Base-by-base conservation (phyloP, 805 yeast species). In the Danielia reshetovae region DNA sequence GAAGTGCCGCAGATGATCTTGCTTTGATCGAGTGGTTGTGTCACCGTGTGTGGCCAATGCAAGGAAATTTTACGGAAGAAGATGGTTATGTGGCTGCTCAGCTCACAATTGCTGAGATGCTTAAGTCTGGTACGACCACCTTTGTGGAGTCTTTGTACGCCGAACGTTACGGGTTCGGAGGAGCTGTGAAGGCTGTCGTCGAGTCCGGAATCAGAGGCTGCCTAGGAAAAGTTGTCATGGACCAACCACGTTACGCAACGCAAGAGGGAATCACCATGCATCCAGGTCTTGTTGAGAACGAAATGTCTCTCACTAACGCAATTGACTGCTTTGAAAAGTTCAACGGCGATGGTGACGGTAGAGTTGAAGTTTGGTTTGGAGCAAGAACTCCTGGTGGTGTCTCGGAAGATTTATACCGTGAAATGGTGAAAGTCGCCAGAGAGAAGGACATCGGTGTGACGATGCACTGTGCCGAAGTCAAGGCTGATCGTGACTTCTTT, bases 201-300 rank as follows among this genome's bases (percentile, higher is more conserved):
- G 46, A 43, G 8, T 43, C 46, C 4, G 46, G 45, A 7, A 40
- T 43, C 24, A 26, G 46, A 30, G 46, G 46, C 15, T 43, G 46
- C 24, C 34, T 43, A 10, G 43, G 47, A 19, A 43, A 41, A 18
- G 45, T 40, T 11, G 45, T 43, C 9, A 40, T 43, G 47, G 45
- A 43, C 18, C 47, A 43, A 24, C 47, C 47, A 8, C 45, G 47
- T 5, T 43, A 43, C 18, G 47, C 47, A 18, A 40, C 45, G 5
- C 45, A 43, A 27, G 40, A 40, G 12, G 47, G 43, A 2, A 29
- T 40, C 17, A 41, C 43, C 13, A 40, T 40, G 45, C 37, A 40
- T 11, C 31, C 36, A 3, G 45, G 47, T 2, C 37, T 38, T 16
- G 45, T 40, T 18, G 45, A 43, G 16, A 37, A 38, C 24, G 43